These are phyloP conservation scores for Punica granatum DNA, from an alignment of 345 rosid species.

Conservation along the genomic window DNA sequence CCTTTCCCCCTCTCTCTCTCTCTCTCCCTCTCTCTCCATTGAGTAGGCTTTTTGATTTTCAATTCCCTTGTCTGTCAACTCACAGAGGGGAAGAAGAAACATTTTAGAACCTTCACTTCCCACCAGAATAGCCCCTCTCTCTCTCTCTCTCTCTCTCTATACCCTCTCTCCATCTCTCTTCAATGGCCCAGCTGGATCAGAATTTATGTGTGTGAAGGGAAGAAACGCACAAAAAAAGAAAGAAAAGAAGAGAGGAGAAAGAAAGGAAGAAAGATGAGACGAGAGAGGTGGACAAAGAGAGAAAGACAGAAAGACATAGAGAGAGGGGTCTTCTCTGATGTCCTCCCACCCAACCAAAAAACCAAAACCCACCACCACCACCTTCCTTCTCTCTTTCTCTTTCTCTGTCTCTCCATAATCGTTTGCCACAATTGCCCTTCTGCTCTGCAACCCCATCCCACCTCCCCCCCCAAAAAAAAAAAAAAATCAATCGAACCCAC, in stretches of 20 bases:
- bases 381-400: slow-evolving; percentile 19
- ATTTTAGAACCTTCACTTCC: too few species aligned
- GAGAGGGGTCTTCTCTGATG: background rate
- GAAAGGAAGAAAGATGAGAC: slow-evolving; percentile 9
- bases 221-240: too few species aligned
- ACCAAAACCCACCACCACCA: slow-evolving; percentile 55
- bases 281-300: background rate
- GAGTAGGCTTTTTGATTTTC: too few species aligned
- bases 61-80: too few species aligned
- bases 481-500: background rate
- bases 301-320: too few species aligned
- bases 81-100: too few species aligned
- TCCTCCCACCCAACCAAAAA: slow-evolving; percentile 32
- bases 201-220: background rate
- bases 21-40: background rate
- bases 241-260: background rate
- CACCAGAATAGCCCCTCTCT: too few species aligned
- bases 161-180: background rate
- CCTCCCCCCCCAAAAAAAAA: background rate
- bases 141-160: too few species aligned
- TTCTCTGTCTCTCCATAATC: slow-evolving; percentile 3
- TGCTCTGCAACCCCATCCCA: slow-evolving; percentile 10
- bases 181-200: background rate
- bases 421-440: slow-evolving; percentile 14
- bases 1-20: too few species aligned